Conservation (phyloP, 2,329 filamentous ascomycete species). For the Talaromyces islandicus region DNA sequence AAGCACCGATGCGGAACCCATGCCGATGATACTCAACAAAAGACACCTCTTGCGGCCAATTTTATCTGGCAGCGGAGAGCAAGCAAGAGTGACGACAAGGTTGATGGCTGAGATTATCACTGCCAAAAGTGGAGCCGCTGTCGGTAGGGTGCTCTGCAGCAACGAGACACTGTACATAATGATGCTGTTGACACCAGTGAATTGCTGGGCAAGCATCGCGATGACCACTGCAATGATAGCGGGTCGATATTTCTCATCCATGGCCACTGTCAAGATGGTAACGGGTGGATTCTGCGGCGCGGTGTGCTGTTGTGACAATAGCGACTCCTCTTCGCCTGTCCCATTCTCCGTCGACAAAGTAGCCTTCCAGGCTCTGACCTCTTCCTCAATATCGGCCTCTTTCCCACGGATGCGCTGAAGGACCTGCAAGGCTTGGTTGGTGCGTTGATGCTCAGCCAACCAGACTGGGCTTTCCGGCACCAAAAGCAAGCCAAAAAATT, state of each 20-base stretch:
- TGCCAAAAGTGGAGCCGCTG: constrained; percentile 76
- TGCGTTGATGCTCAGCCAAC: constrained; percentile 63
- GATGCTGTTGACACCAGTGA: constrained; percentile 92
- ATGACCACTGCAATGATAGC: constrained; percentile 79
- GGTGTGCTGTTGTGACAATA: constrained; percentile 59
- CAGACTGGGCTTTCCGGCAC: constrained; percentile 84
- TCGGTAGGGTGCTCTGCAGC: constrained; percentile 70
- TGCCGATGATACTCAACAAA: constrained; percentile 73
- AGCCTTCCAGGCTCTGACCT: constrained; percentile 58
- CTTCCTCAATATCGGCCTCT: constrained; percentile 63
- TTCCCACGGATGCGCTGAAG: constrained; percentile 72
- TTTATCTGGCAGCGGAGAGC: constrained; percentile 78
- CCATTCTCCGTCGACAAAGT: constrained; percentile 20
- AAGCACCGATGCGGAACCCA: constrained; percentile 70
- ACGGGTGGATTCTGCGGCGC: constrained; percentile 62
- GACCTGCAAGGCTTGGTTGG: constrained; percentile 56
- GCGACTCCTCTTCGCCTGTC: constrained; percentile 62
- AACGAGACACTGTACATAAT: constrained; percentile 98
- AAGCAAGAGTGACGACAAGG: constrained; percentile 71
- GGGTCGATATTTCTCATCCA: constrained; percentile 61
- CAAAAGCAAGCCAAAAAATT: constrained; percentile 65
- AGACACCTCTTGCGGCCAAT: constrained; percentile 84
- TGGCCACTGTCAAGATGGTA: constrained; percentile 60
- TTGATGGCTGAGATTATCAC: constrained; percentile 85
- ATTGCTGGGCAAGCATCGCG: constrained; percentile 87